These are phyloP conservation scores for Suillus plorans DNA, from an alignment of 768 basidiomycete genomes.

Conservation along the genomic window DNA sequence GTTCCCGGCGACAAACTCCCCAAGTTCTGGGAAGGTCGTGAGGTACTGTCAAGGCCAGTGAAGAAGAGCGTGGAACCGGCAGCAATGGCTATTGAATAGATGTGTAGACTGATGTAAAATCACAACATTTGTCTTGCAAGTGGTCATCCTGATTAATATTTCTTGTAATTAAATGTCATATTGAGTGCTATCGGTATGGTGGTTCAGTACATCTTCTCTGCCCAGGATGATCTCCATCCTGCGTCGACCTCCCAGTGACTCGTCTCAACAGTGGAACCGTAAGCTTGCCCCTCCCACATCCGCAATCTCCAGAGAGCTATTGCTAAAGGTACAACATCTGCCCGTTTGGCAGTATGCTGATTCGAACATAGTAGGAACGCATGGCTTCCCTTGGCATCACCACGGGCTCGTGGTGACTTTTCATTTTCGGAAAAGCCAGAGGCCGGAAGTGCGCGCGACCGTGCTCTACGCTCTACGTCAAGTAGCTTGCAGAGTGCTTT, in stretches of 20 bases:
- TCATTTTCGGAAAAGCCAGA: background rate
- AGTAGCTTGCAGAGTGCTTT: slow-evolving; percentile 48
- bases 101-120: background rate
- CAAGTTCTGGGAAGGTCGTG: slow-evolving; percentile 85
- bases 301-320: slow-evolving; percentile 78
- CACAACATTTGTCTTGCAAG: background rate
- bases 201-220: slow-evolving; percentile 8
- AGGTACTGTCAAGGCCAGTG: slow-evolving; percentile 51
- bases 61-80: slow-evolving; percentile 25
- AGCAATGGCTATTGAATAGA: slow-evolving; percentile 48
- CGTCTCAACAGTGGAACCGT: slow-evolving; percentile 10
- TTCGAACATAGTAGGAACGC: slow-evolving; percentile 67
- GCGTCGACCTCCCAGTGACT: slow-evolving; percentile 41
- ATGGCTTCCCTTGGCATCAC: slow-evolving; percentile 55
- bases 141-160: background rate
- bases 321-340: slow-evolving; percentile 62
- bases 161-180: background rate
- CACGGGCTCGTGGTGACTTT: slow-evolving; percentile 10
- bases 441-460: slow-evolving; percentile 11
- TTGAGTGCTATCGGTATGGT: background rate
- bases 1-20: slow-evolving; percentile 89
- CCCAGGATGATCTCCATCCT: slow-evolving; percentile 23
- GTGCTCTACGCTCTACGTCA: slow-evolving; percentile 41
- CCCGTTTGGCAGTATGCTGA: slow-evolving; percentile 45
- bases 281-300: slow-evolving; percentile 65